A percentile compares a stretch with the other conserved stretches of the same genome.
phyloP scores from a whole-genome alignment of 768 basidiomycete genomes.

The Cyclocybe aegerita region DNA sequence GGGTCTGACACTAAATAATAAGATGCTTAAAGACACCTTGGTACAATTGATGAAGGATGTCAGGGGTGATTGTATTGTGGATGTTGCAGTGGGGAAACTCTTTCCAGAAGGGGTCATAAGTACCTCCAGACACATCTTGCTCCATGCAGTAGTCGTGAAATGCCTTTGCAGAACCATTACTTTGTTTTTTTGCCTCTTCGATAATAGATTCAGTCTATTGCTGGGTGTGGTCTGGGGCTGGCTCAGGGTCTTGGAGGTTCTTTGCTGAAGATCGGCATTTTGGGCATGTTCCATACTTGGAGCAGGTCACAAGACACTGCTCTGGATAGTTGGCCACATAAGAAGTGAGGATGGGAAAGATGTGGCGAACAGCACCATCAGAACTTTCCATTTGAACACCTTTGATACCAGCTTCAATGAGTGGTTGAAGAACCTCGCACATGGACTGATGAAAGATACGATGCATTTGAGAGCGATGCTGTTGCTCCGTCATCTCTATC shows the following conservation, averaged over 20 bases:
- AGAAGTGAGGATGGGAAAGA: constrained; percentile 32
- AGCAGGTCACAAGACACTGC: constrained; percentile 29
- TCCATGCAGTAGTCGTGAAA: background rate
- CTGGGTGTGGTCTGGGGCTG: constrained; percentile 24
- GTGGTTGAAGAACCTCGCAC: constrained; percentile 25
- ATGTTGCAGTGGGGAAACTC: background rate
- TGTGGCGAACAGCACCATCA: constrained; percentile 24
- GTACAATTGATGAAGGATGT: constrained; percentile 5
- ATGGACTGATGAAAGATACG: constrained; percentile 16
- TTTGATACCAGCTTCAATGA: constrained; percentile 21
- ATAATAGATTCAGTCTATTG: constrained; percentile 18
- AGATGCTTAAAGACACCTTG: constrained; percentile 3
- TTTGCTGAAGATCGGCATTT: no score
- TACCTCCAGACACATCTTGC: background rate
- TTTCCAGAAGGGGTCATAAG: background rate
- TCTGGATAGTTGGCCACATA: constrained; percentile 37
- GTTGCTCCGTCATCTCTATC: background rate
- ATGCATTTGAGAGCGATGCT: background rate
- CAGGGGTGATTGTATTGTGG: background rate
- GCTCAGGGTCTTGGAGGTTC: no score
- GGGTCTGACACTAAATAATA: background rate
- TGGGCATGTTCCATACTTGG: no score
- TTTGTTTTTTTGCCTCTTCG: background rate
- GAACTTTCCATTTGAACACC: constrained; percentile 33
- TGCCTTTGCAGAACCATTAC: no score